Evolutionary conservation across 2,329 filamentous ascomycete genomes (phyloP).

Genomic region (Biscogniauxia mediterranea): DNA sequence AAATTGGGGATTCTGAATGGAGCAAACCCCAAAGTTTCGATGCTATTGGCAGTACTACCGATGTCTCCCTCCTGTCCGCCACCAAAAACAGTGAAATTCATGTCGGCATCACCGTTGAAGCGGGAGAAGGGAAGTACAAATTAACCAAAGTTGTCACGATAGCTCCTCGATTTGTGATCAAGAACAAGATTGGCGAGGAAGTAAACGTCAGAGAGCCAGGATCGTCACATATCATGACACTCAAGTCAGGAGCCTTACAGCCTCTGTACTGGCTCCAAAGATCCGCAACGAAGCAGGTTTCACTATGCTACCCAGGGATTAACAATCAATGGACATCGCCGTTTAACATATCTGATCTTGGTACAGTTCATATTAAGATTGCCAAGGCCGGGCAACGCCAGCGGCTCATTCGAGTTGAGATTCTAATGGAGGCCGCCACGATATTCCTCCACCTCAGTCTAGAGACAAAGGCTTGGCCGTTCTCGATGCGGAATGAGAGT

Average conservation of each 20-base stretch:
- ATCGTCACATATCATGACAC: conserved; percentile 77
- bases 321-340: conserved; percentile 98
- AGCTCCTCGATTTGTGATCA: conserved; percentile 86
- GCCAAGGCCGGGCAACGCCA: conserved; percentile 88
- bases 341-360: conserved; percentile 95
- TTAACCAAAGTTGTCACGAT: conserved; percentile 94
- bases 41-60: conserved; percentile 88
- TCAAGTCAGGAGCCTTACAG: conserved; percentile 75
- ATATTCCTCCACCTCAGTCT: conserved; percentile 89
- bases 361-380: conserved; percentile 89
- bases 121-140: conserved; percentile 97
- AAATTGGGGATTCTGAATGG: conserved; percentile 88
- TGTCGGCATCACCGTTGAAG: conserved; percentile 81
- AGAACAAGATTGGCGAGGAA: conserved; percentile 88
- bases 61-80: conserved; percentile 76
- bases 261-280: conserved; percentile 89
- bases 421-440: conserved; percentile 88
- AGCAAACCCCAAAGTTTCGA: conserved; percentile 98
- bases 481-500: conserved; percentile 97
- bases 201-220: conserved; percentile 89
- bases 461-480: conserved; percentile 95
- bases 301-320: conserved; percentile 86
- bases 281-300: conserved; percentile 80
- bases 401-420: conserved; percentile 80
- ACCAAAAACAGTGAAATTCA: conserved; percentile 79